Base-by-base conservation (phyloP, 148 eudicot species). In the Fagopyrum tataricum region DNA sequence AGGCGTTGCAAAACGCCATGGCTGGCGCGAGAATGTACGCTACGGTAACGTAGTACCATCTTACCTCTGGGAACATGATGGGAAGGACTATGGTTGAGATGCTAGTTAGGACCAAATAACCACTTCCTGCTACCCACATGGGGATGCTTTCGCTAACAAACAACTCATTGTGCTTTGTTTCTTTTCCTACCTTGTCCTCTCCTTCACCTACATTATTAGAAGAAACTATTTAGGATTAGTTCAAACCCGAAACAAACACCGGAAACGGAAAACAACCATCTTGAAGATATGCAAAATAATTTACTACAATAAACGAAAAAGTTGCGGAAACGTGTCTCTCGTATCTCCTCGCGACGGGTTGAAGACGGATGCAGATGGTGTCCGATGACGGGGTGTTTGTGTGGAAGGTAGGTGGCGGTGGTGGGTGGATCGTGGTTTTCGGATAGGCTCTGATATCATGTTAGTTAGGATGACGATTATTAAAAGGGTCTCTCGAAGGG, bases 1-100 rank as follows among this genome's bases (percentile, higher is more conserved):
- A 90, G 7, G 96, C 90, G 26, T 90, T 90, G 81, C 96, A 88
- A 84, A 90, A 90, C 79, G 86, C 82, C n/a, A 90, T 73, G 11
- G 83, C 73, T 2, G 96, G 96, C 6, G 90, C 90, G 15, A 88
- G 59, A 58, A 84, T 59, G 74, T 90, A 90, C 37, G 90, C 90
- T 17, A 85, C 83, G 0, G 85, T 56, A 7, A 90, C 83, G 23
- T 83, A 86, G 75, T 85, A 88, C 96, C 96, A 90, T 70, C 82
- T 86, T 2, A 88, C 77, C 69, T 86, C 79, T 9, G 85, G 92
- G 52, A 90, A 90, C 86, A 88, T 80, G 44, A 77, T 70, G 4
- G 96, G 96, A 74, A 88, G 79, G 61, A 76, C 76, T 12, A 85
- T 78, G 67, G 83, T 77, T 23, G 96, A 86, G 75, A 90, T 51